Base-by-base conservation (phyloP, 2,329 filamentous ascomycete species). In the Lasiodiplodia citricola region DNA sequence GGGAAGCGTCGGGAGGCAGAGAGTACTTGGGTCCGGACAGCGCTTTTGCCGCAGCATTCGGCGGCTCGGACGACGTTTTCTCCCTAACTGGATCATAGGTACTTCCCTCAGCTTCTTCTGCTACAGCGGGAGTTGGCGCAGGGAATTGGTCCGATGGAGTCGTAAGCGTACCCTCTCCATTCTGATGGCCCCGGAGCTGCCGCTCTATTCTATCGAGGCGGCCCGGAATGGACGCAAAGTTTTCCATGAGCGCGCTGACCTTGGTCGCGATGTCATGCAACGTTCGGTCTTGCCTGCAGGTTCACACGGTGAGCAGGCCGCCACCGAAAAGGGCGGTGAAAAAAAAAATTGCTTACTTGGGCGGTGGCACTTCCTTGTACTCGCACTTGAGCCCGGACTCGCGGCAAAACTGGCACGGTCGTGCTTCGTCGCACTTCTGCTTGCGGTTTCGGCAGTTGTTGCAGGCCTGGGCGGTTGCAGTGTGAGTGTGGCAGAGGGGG, bases 281-380 rank as follows among this genome's bases (percentile, higher is more conserved):
- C 72, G 84, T 86, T 77, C 84, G 73, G 74, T 86, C 80, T 79
- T 85, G 80, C 67, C 78, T 79, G 68, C 58, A 25, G 58, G 70
- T 23, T 14, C 31, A 35, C 8, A 35, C 47, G 25, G 60, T 63
- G 52, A 68, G 55, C 37, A 57, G 35, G 47, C 60, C 47, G 44
- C 60, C 28, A 35, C 31, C 31, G 8, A 25, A 64, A 51, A 52
- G 60, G 58, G 58, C 58, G 41, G 58, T 62, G 28, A 69, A 37
- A n/a, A 60, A 41, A 41, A 44, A 60, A 38, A 56, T 63, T 71
- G 70, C 91, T 78, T 85, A 97, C 92, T 96, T 95, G 76, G 96
- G 96, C 18, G 93, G 93, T 25, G 93, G 92, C 6, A 96, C 91
- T 76, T 97, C 94, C 72, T 94, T 90, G 79, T 97, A 98, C 79